A percentile compares a stretch with the other conserved stretches of the same genome.
phyloP scores from a whole-genome alignment of 768 basidiomycete species.

The Nidularia sp. region DNA sequence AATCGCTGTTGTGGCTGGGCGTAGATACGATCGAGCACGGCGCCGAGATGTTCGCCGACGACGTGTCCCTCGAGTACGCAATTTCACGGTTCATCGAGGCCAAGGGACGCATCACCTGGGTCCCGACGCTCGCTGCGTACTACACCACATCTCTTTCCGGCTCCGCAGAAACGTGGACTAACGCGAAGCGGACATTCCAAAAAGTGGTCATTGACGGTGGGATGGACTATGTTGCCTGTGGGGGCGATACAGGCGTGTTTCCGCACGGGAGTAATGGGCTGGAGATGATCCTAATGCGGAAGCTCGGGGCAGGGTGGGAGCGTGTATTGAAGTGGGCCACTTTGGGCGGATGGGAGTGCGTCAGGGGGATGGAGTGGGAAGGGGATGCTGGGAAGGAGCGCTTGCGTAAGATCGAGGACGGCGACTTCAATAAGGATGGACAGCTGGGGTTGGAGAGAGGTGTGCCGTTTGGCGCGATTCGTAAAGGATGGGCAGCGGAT shows the following conservation, averaged over 20 bases:
- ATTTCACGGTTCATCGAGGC: conserved; percentile 19
- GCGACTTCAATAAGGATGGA: neutral
- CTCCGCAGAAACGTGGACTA: conserved; percentile 29
- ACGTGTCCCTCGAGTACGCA: conserved; percentile 9
- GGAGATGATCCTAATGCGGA: conserved; percentile 59
- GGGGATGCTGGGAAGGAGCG: conserved; percentile 12
- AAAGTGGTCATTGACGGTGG: conserved; percentile 33
- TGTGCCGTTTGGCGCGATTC: conserved; percentile 51
- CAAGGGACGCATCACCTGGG: conserved; percentile 36
- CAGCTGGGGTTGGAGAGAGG: conserved; percentile 39
- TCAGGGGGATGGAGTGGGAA: conserved; percentile 40
- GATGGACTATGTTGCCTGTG: conserved; percentile 50
- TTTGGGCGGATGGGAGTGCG: conserved; percentile 53
- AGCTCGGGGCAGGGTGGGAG: conserved; percentile 47
- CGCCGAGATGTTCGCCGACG: conserved; percentile 19
- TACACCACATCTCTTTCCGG: conserved; percentile 22
- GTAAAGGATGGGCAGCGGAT: conserved; percentile 53
- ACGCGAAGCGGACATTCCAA: conserved; percentile 34
- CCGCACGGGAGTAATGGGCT: conserved; percentile 56
- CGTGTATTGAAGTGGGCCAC: conserved; percentile 55
- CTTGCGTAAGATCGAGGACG: conserved; percentile 11
- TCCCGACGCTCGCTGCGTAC: conserved; percentile 54
- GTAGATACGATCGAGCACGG: conserved; percentile 63
- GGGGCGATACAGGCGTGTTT: conserved; percentile 65
- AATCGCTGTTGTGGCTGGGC: conserved; percentile 29